phyloP scores from a whole-genome alignment of 2,329 filamentous ascomycete genomes.

The Trichoderma arundinaceum region DNA sequence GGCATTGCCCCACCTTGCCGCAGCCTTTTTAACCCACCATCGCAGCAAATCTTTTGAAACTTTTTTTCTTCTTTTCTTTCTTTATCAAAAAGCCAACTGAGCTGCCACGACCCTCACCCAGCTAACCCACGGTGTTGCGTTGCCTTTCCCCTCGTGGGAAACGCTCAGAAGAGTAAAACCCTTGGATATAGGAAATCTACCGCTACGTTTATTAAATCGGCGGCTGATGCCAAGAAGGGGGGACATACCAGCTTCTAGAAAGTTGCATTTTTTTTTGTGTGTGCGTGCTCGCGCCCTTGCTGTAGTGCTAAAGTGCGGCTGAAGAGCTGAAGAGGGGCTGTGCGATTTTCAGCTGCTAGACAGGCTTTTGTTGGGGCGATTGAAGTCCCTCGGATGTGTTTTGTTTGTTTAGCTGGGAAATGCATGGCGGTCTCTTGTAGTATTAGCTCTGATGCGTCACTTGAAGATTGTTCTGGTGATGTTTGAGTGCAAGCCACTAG shows the following conservation, averaged over 20 bases:
- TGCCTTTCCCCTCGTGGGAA: conserved; percentile 61
- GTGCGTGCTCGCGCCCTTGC: conserved; percentile 20
- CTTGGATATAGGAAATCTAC: conserved; percentile 69
- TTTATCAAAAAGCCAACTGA: conserved; percentile 69
- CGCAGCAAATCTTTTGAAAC: conserved; percentile 38
- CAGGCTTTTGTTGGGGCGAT: not conserved
- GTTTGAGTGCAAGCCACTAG: too few relatives aligned
- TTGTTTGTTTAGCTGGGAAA: not conserved
- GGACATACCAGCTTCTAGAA: conserved; percentile 52
- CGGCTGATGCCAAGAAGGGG: conserved; percentile 66
- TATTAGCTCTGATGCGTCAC: not conserved
- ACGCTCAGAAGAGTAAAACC: conserved; percentile 64
- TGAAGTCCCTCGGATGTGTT: not conserved
- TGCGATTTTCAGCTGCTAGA: not conserved
- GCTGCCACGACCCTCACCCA: conserved; percentile 68
- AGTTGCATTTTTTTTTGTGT: not conserved
- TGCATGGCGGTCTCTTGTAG: not conserved
- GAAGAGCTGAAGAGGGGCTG: not conserved
- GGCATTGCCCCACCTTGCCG: conserved; percentile 33
- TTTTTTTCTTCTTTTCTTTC: conserved; percentile 51
- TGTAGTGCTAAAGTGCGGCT: not conserved
- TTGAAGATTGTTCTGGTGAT: not conserved
- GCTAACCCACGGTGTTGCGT: conserved; percentile 63
- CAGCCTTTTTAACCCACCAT: conserved; percentile 24
- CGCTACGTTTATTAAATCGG: conserved; percentile 54